Base-by-base conservation (phyloP, 805 yeast genomes). In the Spathaspora sp. region DNA sequence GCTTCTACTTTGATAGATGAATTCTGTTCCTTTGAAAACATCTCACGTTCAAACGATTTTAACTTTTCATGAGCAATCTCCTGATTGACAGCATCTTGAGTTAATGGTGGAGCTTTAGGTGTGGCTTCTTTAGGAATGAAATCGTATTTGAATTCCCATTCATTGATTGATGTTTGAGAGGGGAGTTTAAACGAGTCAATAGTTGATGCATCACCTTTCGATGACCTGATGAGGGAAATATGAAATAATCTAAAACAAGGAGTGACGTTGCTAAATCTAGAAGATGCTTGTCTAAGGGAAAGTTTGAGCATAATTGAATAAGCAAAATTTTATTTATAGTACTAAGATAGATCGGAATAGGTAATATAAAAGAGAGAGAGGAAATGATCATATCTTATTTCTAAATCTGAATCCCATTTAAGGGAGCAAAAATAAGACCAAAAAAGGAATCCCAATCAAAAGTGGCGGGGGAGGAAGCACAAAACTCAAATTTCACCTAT, bases 161-260 rank as follows among this genome's bases (percentile, higher is more conserved):
- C 73, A 59, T 73, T 64, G 62, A 79, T 64, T 48, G 76, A 69
- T 32, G 77, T 64, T 59, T 71, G 73, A 44, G 77, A 63, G 14
- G 85, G 84, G 42, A 80, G 67, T 57, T 72, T 78, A 66, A 69
- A 81, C 44, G 76, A 78, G 61, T 83, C 88, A 55, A 83, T 82
- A 40, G 81, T 77, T 8, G 86, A 81, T 4, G 67, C 50, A 57
- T 82, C 87, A 48, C 83, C 83, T 60, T 83, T 83, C 44, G 44
- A 10, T 35, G 83, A 81, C 17, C 26, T 17, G 14, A 47, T 11
- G 3, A 42, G 2, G 6, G 45, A 17, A 17, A 44, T 28, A 8
- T 42, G 44, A 14, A 42, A 18, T 23, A 18, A n/a, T 31, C 32
- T 26, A 17, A 47, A 7, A 18, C 40, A 29, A 29, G 32, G 28